Conservation (phyloP, 768 basidiomycete species). For the Pholiota microspora region DNA sequence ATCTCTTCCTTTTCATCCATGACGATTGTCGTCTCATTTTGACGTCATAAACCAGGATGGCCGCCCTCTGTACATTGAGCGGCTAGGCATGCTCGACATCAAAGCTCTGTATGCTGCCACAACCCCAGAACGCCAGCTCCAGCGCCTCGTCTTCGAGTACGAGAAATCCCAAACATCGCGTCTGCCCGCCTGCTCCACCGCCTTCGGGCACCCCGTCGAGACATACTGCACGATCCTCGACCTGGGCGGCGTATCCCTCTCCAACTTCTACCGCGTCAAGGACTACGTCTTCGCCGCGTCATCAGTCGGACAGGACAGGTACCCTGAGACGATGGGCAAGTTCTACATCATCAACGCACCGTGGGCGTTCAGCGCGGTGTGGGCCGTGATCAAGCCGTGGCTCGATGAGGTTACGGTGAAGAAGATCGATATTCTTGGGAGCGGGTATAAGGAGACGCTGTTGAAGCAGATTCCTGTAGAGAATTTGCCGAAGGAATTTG, state of each 20-base stretch:
- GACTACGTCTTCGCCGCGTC: conserved; percentile 82
- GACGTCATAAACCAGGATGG: conserved; percentile 65
- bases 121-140: conserved; percentile 82
- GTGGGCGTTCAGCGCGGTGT: conserved; percentile 87
- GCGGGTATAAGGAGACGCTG: conserved; percentile 70
- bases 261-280: conserved; percentile 88
- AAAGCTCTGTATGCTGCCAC: conserved; percentile 78
- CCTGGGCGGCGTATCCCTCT: conserved; percentile 65
- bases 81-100: conserved; percentile 87
- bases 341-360: conserved; percentile 99
- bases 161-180: conserved; percentile 83
- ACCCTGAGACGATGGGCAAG: conserved; percentile 94
- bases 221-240: conserved; percentile 98
- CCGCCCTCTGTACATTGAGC: conserved; percentile 93
- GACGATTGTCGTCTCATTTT: background rate
- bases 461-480: conserved; percentile 80
- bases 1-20: background rate
- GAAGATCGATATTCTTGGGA: conserved; percentile 91
- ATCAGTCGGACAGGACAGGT: conserved; percentile 84
- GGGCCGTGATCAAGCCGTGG: conserved; percentile 89
- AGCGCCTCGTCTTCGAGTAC: conserved; percentile 90
- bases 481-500: conserved; percentile 83
- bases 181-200: conserved; percentile 71
- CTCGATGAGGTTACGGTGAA: conserved; percentile 92
- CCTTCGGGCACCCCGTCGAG: conserved; percentile 85